A percentile compares a stretch with the other conserved stretches of the same genome.
Conservation (phyloP, 208 protist species). For the Endotrypanum monterogeii region DNA sequence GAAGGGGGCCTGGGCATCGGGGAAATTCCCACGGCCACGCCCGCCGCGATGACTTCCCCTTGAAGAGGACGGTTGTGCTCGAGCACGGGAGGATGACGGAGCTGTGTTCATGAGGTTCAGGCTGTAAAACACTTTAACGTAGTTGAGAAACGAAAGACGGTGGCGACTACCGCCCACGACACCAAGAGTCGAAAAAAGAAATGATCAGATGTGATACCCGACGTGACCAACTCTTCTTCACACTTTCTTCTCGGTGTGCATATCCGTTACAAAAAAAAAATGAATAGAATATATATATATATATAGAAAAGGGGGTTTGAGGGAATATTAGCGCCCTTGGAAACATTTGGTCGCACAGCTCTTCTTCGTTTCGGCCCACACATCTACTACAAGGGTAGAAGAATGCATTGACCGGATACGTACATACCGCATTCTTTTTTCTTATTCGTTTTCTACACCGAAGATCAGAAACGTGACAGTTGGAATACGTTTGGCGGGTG, state of each 20-base stretch:
- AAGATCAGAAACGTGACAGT: too few relatives aligned
- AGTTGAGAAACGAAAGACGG: neutral
- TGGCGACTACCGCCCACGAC: neutral
- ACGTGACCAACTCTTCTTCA: neutral
- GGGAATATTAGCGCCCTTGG: too few relatives aligned
- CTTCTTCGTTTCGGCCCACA: too few relatives aligned
- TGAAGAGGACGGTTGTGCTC: neutral
- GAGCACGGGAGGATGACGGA: neutral
- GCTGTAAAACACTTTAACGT: neutral
- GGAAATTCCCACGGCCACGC: neutral
- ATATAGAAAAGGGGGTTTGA: neutral
- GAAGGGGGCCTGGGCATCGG: neutral
- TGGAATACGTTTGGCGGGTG: too few relatives aligned
- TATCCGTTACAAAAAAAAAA: neutral
- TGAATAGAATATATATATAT: too few relatives aligned
- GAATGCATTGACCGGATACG: too few relatives aligned
- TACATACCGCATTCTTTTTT: too few relatives aligned
- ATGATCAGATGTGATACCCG: neutral
- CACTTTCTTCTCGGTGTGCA: neutral
- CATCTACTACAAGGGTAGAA: too few relatives aligned
- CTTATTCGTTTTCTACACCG: too few relatives aligned
- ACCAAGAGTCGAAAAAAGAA: neutral
- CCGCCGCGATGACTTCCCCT: neutral
- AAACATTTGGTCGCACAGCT: too few relatives aligned
- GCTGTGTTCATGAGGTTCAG: neutral